phyloP scores from a whole-genome alignment of 2,329 filamentous ascomycete genomes.

The Hortaea sp. region DNA sequence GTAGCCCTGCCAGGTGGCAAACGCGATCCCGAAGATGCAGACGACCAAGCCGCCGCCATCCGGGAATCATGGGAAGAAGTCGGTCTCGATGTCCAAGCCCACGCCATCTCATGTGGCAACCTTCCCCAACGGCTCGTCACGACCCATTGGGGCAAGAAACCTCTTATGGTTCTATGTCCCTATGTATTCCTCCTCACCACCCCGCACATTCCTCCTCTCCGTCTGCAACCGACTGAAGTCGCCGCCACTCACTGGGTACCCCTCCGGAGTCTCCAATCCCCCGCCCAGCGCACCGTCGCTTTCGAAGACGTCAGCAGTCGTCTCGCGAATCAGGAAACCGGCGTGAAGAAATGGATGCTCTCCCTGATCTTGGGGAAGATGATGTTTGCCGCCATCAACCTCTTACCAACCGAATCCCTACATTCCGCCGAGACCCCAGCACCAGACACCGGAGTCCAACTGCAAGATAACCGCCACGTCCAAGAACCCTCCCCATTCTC shows the following conservation, averaged over 20 bases:
- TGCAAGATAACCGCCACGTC: slow-evolving; percentile 18
- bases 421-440: slow-evolving; percentile 39
- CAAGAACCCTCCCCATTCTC: neutral
- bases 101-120: slow-evolving; percentile 45
- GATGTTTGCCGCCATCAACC: slow-evolving; percentile 55
- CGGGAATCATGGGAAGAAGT: slow-evolving; percentile 59
- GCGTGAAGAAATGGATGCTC: slow-evolving; percentile 44
- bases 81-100: slow-evolving; percentile 41
- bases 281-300: slow-evolving; percentile 50
- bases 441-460: slow-evolving; percentile 6
- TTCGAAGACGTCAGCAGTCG: slow-evolving; percentile 55
- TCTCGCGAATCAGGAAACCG: slow-evolving; percentile 46
- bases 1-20: slow-evolving; percentile 60
- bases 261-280: slow-evolving; percentile 49
- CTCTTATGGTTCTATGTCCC: slow-evolving; percentile 59
- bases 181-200: slow-evolving; percentile 56
- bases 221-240: slow-evolving; percentile 58
- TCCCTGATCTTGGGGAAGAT: slow-evolving; percentile 53
- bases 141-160: slow-evolving; percentile 53
- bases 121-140: slow-evolving; percentile 57
- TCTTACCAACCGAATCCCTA: slow-evolving; percentile 52
- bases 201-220: slow-evolving; percentile 45
- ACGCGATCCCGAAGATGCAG: slow-evolving; percentile 52
- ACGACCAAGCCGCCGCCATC: slow-evolving; percentile 53
- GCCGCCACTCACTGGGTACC: slow-evolving; percentile 62